Percentiles rank a stretch among this genome's conserved stretches.
Evolutionary conservation across 2,329 filamentous ascomycete genomes (phyloP).

Genomic region (Colletotrichum lindemuthianum): DNA sequence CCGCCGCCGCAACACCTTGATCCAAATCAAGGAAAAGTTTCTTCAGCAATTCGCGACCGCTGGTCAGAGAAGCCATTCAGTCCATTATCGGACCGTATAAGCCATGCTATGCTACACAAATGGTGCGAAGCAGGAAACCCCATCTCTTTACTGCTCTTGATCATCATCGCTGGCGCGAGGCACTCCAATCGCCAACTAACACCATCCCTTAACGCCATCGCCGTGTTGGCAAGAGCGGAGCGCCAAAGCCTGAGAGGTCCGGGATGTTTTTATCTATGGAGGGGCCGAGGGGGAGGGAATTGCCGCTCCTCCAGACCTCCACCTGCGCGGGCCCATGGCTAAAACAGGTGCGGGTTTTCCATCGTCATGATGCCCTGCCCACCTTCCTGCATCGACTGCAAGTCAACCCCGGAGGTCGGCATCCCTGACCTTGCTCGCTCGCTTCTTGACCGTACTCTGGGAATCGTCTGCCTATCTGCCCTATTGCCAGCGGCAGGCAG

Average conservation of each 20-base stretch:
- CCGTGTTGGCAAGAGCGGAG: too few species aligned
- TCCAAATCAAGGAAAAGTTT: constrained; percentile 12
- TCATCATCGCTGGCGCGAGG: not conserved
- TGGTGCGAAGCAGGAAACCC: too few species aligned
- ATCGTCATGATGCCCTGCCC: constrained; percentile 1
- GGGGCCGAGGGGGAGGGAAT: too few species aligned
- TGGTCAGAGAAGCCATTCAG: not conserved
- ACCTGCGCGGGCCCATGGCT: not conserved
- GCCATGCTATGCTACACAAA: not conserved
- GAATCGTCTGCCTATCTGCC: not conserved
- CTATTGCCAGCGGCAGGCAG: not conserved
- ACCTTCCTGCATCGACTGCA: constrained; percentile 20
- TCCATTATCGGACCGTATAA: not conserved
- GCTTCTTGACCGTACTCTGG: constrained; percentile 14
- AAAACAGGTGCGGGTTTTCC: constrained; percentile 28
- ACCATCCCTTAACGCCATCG: too few species aligned
- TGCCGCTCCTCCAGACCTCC: constrained; percentile 11
- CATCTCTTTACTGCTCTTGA: constrained; percentile 11
- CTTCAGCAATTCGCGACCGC: constrained; percentile 6
- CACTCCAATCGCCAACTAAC: not conserved
- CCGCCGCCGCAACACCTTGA: not conserved
- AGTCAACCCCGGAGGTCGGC: constrained; percentile 9
- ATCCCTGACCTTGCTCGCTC: constrained; percentile 15
- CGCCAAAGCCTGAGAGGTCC: too few species aligned
- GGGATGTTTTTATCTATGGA: too few species aligned